phyloP scores from a whole-genome alignment of 2,329 filamentous ascomycete genomes.

The Pleoardoris graminearum region DNA sequence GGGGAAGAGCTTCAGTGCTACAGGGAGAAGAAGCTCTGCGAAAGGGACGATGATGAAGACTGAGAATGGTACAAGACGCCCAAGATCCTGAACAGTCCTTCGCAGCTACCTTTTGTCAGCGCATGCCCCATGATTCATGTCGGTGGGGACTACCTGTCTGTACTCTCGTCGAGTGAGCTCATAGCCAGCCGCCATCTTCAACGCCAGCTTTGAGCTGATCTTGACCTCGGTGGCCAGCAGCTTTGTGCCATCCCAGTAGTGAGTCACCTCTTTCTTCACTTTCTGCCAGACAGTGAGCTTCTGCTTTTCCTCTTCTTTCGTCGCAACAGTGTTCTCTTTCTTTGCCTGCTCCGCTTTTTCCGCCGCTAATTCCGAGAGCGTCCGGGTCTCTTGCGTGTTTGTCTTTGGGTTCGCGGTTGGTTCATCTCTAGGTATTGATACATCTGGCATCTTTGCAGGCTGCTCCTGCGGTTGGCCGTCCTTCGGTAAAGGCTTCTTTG shows the following conservation, averaged over 20 bases:
- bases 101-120: slow-evolving; percentile 60
- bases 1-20: slow-evolving; percentile 93
- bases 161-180: slow-evolving; percentile 93
- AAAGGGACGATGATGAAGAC: slow-evolving; percentile 97
- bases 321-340: slow-evolving; percentile 59
- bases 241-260: slow-evolving; percentile 99
- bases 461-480: slow-evolving; percentile 49
- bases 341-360: slow-evolving; percentile 58
- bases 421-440: slow-evolving; percentile 42
- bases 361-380: slow-evolving; percentile 65
- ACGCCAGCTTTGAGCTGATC: slow-evolving; percentile 86
- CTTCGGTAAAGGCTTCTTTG: slow-evolving; percentile 77
- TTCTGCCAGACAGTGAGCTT: slow-evolving; percentile 89
- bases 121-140: not conserved
- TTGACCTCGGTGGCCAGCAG: slow-evolving; percentile 86
- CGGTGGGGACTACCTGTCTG: slow-evolving; percentile 63
- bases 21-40: slow-evolving; percentile 86
- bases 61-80: slow-evolving; percentile 90
- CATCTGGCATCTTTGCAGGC: slow-evolving; percentile 31
- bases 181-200: slow-evolving; percentile 98
- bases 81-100: slow-evolving; percentile 91
- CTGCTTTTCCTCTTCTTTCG: slow-evolving; percentile 70
- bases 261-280: slow-evolving; percentile 88
- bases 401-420: slow-evolving; percentile 54
- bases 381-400: slow-evolving; percentile 50